A percentile compares a stretch with the other conserved stretches of the same genome.
These are phyloP conservation scores for Ustilago crameri DNA, from an alignment of 1,284 basidiomycete genomes.

Conservation along the genomic window DNA sequence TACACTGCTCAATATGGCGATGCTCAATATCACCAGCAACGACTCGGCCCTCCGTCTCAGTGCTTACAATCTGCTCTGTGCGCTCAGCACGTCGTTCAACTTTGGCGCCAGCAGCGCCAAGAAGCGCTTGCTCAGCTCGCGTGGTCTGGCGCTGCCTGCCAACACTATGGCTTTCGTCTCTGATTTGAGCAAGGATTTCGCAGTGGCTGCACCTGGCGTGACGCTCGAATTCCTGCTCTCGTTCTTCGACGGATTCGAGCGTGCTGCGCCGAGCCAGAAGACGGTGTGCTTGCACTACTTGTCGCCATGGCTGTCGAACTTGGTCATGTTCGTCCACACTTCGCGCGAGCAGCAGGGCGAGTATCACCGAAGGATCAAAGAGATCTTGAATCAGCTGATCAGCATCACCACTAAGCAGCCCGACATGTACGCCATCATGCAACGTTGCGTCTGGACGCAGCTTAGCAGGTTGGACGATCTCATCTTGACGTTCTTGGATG, in stretches of 20 bases:
- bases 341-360: constrained; percentile 60
- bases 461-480: constrained; percentile 63
- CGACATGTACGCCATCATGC: constrained; percentile 65
- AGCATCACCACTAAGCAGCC: constrained; percentile 64
- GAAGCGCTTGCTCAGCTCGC: constrained; percentile 55
- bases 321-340: constrained; percentile 61
- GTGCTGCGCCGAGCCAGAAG: constrained; percentile 58
- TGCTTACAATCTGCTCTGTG: constrained; percentile 63
- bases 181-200: constrained; percentile 63
- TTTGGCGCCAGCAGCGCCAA: constrained; percentile 61
- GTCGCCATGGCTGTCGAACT: constrained; percentile 63
- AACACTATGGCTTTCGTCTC: constrained; percentile 63
- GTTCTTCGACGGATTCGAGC: constrained; percentile 64
- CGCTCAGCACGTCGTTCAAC: constrained; percentile 65
- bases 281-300: constrained; percentile 61
- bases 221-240: constrained; percentile 64
- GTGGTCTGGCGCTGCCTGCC: constrained; percentile 59
- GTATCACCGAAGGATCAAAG: constrained; percentile 62
- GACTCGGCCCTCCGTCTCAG: constrained; percentile 54
- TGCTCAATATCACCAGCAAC: constrained; percentile 64
- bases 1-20: constrained; percentile 65
- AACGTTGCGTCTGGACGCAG: constrained; percentile 62
- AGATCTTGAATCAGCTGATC: constrained; percentile 61
- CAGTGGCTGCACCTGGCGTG: constrained; percentile 60
- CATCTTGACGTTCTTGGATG: constrained; percentile 60